Percentiles rank a stretch among this genome's conserved stretches.
Evolutionary conservation across 106 monocot species (phyloP).

Genomic region (Hemerocallis citrina): DNA sequence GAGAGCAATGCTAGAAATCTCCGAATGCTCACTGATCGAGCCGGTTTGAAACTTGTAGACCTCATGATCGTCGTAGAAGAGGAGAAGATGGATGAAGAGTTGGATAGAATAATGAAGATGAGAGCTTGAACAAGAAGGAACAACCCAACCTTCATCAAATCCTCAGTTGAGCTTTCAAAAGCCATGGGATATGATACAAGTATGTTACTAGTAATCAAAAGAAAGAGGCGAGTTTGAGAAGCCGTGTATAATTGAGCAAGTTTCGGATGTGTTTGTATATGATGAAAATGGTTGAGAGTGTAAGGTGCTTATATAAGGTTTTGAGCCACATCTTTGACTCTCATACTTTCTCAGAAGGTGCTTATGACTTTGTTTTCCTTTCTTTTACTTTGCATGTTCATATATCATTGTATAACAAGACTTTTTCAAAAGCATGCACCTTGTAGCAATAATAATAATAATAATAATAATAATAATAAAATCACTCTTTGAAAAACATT

Average conservation of each 20-base stretch:
- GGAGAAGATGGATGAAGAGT: conserved; percentile 5
- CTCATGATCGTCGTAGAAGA: background rate
- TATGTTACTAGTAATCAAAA: background rate
- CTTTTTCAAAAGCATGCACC: too few relatives aligned
- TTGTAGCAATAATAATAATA: too few relatives aligned
- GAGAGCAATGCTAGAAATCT: conserved; percentile 6
- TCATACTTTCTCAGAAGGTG: background rate
- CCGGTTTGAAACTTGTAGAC: background rate
- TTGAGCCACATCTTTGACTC: background rate
- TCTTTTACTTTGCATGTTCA: too few relatives aligned
- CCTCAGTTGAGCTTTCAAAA: background rate
- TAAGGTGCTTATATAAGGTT: background rate
- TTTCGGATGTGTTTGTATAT: too few relatives aligned
- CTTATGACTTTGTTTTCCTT: too few relatives aligned
- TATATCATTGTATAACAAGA: too few relatives aligned
- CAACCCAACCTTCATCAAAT: background rate
- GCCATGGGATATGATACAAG: background rate
- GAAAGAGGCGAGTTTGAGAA: too few relatives aligned
- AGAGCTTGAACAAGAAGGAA: conserved; percentile 10
- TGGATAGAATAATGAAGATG: conserved; percentile 12
- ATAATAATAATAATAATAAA: too few relatives aligned
- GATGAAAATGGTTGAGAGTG: too few relatives aligned
- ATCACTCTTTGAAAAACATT: too few relatives aligned
- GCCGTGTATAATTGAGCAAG: too few relatives aligned
- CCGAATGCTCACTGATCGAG: background rate